These are phyloP conservation scores for Shiraia sp. DNA, from an alignment of 2,329 filamentous ascomycete genomes.

Conservation along the genomic window DNA sequence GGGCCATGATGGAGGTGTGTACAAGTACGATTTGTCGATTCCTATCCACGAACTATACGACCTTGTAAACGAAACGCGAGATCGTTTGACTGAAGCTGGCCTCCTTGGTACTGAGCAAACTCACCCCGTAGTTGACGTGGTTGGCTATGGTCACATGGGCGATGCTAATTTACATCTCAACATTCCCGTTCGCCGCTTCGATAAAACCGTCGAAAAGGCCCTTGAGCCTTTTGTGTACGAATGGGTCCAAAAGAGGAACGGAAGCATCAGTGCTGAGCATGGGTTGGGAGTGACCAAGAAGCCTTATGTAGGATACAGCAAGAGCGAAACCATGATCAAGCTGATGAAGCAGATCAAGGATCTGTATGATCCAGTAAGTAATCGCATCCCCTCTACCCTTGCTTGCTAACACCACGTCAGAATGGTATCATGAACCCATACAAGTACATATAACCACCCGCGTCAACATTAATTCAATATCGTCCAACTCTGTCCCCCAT, in stretches of 20 bases:
- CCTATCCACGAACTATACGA: conserved; percentile 84
- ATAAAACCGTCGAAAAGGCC: conserved; percentile 81
- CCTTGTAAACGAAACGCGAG: conserved; percentile 82
- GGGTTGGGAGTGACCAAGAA: conserved; percentile 94
- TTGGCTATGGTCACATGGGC: conserved; percentile 98
- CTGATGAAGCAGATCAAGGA: conserved; percentile 96
- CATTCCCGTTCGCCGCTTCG: conserved; percentile 78
- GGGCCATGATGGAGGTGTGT: conserved; percentile 89
- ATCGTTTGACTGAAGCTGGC: conserved; percentile 71
- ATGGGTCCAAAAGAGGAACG: conserved; percentile 86
- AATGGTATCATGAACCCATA: conserved; percentile 99
- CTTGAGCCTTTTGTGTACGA: conserved; percentile 97
- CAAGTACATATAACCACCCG: conserved; percentile 72
- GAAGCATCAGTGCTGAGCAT: conserved; percentile 96
- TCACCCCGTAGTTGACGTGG: conserved; percentile 82
- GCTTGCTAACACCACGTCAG: conserved; percentile 50
- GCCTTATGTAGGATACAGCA: conserved; percentile 90
- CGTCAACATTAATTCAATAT: conserved; percentile 4
- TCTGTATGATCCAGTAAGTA: conserved; percentile 87
- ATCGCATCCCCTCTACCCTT: background rate
- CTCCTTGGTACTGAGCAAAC: conserved; percentile 73
- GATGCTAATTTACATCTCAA: conserved; percentile 96
- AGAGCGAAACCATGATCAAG: conserved; percentile 81
- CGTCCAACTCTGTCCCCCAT: background rate
- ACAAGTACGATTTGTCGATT: conserved; percentile 98